These are phyloP conservation scores for Atalantia buxifolia DNA, from an alignment of 345 rosid genomes.

Conservation along the genomic window DNA sequence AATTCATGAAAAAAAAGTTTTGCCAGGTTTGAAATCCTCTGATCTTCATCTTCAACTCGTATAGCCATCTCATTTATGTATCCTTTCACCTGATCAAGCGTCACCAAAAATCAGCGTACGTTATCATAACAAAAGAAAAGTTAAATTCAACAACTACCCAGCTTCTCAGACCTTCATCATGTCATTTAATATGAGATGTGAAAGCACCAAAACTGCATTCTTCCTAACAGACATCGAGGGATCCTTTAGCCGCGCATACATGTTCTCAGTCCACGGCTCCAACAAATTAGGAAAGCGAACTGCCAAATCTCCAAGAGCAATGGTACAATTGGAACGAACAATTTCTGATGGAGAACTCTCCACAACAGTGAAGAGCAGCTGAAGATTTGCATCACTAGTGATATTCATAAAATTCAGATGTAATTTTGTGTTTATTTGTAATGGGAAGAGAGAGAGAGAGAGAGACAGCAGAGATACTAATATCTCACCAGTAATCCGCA, in stretches of 20 bases:
- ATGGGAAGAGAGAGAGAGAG: constrained; percentile 6
- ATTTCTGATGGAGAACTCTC: constrained; percentile 90
- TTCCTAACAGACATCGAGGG: constrained; percentile 80
- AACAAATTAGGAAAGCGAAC: constrained; percentile 93
- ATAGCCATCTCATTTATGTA: constrained; percentile 90
- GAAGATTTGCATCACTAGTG: constrained; percentile 86
- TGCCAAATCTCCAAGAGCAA: constrained; percentile 96
- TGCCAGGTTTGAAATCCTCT: constrained; percentile 86
- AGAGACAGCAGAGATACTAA: not conserved
- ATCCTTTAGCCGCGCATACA: constrained; percentile 83
- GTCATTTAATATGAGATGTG: constrained; percentile 96
- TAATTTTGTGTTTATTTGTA: not conserved
- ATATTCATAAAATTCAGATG: constrained; percentile 27
- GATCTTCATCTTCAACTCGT: constrained; percentile 80
- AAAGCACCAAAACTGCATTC: constrained; percentile 96
- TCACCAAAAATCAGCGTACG: constrained; percentile 24
- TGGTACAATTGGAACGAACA: constrained; percentile 93
- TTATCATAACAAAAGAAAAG: constrained; percentile 6
- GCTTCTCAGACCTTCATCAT: constrained; percentile 86
- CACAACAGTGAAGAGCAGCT: constrained; percentile 93
- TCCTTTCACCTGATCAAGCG: constrained; percentile 80
- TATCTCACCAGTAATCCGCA: constrained; percentile 72
- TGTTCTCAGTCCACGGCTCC: constrained; percentile 97
- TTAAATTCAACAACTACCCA: constrained; percentile 13
- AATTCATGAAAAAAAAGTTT: constrained; percentile 88